phyloP scores from a whole-genome alignment of 2,329 filamentous ascomycete species.

The Pyrenophora teres region DNA sequence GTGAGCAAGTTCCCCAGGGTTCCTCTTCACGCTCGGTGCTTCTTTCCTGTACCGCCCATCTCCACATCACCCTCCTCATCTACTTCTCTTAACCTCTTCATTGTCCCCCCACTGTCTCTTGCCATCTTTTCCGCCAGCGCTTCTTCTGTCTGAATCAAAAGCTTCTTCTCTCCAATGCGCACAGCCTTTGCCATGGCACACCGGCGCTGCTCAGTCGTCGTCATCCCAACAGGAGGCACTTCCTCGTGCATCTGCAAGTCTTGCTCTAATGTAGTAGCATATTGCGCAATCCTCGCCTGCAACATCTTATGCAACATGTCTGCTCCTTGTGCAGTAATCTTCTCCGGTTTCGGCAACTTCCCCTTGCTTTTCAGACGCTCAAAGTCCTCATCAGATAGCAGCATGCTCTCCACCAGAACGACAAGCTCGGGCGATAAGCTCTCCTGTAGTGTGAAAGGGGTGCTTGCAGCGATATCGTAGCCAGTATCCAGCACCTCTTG shows the following conservation, averaged over 20 bases:
- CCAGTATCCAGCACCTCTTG: conserved; percentile 70
- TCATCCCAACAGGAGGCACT: conserved; percentile 28
- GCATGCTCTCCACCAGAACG: conserved; percentile 52
- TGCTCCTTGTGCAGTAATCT: conserved; percentile 48
- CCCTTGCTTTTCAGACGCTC: conserved; percentile 48
- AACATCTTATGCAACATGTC: conserved; percentile 49
- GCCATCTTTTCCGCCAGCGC: conserved; percentile 29
- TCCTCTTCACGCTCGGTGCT: conserved; percentile 25
- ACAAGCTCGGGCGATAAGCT: conserved; percentile 51
- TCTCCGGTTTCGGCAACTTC: conserved; percentile 51
- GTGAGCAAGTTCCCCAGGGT: too few species aligned
- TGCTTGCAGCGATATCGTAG: conserved; percentile 60
- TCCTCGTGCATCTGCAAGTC: conserved; percentile 56
- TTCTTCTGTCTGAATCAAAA: conserved; percentile 61
- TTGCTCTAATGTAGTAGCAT: conserved; percentile 59
- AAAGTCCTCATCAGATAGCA: conserved; percentile 50
- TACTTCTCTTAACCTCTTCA: conserved; percentile 32
- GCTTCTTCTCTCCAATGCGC: conserved; percentile 72
- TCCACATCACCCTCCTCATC: conserved; percentile 36
- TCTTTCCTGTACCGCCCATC: conserved; percentile 35
- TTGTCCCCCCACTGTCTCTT: conserved; percentile 36
- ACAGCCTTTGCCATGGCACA: conserved; percentile 67
- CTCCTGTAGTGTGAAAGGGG: conserved; percentile 41
- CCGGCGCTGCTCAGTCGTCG: conserved; percentile 29
- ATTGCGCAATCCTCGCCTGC: conserved; percentile 52